Percentiles rank a stretch among this genome's conserved stretches.
phyloP scores from a whole-genome alignment of 129 eudicot species.

The Dittrichia graveolens region DNA sequence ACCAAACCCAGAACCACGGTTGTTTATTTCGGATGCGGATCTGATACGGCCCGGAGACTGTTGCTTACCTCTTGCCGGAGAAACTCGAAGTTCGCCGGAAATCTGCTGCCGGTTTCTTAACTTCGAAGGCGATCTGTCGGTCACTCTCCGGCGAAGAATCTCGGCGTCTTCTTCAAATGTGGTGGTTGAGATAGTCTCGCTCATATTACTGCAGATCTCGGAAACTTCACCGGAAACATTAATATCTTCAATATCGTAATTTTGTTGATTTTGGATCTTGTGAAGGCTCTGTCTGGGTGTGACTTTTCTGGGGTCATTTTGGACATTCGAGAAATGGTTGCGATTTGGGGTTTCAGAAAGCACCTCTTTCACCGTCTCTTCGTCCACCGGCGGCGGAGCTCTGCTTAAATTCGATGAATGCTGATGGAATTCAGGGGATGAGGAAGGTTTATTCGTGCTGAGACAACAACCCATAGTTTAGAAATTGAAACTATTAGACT shows the following conservation, averaged over 20 bases:
- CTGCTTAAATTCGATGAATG: conserved; percentile 41
- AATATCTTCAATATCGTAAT: conserved; percentile 10
- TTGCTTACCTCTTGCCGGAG: conserved; percentile 58
- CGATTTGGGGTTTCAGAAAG: conserved; percentile 51
- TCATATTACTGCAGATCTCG: conserved; percentile 55
- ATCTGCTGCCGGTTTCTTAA: conserved; percentile 31
- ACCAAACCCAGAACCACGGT: conserved; percentile 37
- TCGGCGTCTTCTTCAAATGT: conserved; percentile 45
- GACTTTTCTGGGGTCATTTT: conserved; percentile 27
- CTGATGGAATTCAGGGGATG: conserved; percentile 28
- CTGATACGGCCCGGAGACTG: conserved; percentile 57
- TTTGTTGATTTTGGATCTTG: conserved; percentile 28
- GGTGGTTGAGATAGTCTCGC: conserved; percentile 44
- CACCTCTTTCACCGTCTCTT: conserved; percentile 73
- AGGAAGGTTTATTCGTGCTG: conserved; percentile 35
- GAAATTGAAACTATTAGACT: neutral
- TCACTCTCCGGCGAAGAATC: conserved; percentile 38
- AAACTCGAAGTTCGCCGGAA: conserved; percentile 47
- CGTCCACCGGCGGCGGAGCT: conserved; percentile 56
- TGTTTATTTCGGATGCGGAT: conserved; percentile 29
- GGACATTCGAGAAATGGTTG: conserved; percentile 30
- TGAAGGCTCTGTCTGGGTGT: conserved; percentile 20
- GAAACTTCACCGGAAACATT: conserved; percentile 35
- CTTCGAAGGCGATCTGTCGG: conserved; percentile 49
- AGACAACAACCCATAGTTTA: conserved; percentile 54